These are phyloP conservation scores for Aspergillus transmontanensis DNA, from an alignment of 2,329 filamentous ascomycete species.

Conservation along the genomic window DNA sequence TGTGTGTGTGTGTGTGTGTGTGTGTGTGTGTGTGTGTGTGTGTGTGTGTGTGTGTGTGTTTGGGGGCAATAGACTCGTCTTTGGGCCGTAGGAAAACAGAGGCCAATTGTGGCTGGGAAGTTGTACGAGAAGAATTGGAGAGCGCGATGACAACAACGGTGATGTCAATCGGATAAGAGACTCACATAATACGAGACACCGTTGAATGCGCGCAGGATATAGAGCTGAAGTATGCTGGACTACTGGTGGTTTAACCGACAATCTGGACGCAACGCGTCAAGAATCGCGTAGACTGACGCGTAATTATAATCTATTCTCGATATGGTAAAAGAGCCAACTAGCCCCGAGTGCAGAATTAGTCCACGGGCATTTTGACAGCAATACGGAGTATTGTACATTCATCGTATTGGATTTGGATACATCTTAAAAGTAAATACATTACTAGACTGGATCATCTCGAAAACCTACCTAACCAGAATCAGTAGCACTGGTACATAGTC, in stretches of 20 bases:
- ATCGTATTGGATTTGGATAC: background rate
- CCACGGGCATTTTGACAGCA: background rate
- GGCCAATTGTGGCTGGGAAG: background rate
- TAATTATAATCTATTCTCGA: background rate
- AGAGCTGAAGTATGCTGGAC: background rate
- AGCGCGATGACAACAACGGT: background rate
- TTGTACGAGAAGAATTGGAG: background rate
- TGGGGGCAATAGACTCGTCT: background rate
- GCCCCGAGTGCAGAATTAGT: background rate
- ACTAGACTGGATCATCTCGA: background rate
- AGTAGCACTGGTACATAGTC: too few species aligned
- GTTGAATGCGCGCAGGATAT: background rate
- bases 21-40: background rate
- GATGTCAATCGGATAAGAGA: background rate
- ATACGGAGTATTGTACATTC: background rate
- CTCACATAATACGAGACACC: background rate
- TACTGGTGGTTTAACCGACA: background rate
- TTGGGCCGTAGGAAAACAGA: background rate
- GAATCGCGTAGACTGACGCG: background rate
- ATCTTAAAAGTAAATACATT: background rate
- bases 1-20: background rate
- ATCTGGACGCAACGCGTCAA: background rate
- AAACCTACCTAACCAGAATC: background rate
- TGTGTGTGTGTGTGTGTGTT: background rate
- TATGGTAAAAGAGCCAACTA: background rate